A percentile compares a stretch with the other conserved stretches of the same genome.
phyloP scores from a whole-genome alignment of 352 stramenopile species.

The Phytophthora pisi region DNA sequence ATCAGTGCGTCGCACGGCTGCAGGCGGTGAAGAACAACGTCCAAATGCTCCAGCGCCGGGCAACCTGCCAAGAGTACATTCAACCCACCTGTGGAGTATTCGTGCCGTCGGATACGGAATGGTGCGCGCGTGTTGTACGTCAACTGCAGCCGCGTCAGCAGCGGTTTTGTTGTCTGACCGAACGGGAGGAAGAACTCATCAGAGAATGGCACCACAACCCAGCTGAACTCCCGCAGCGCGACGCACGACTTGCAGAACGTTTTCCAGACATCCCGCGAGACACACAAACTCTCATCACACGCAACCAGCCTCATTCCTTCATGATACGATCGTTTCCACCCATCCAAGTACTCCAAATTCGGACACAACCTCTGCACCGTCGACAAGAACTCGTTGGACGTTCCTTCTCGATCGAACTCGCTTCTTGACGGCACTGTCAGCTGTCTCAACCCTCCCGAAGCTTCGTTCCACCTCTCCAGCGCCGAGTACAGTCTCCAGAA shows the following conservation, averaged over 20 bases:
- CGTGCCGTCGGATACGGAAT: slow-evolving; percentile 54
- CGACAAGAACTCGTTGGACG: slow-evolving; percentile 43
- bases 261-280: slow-evolving; percentile 44
- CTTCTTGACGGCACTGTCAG: slow-evolving; percentile 43
- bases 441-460: slow-evolving; percentile 37
- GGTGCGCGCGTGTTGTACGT: slow-evolving; percentile 58
- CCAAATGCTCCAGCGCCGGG: slow-evolving; percentile 39
- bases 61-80: slow-evolving; percentile 41
- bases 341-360: slow-evolving; percentile 63
- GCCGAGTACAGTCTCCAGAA: slow-evolving; percentile 40
- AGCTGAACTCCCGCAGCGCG: slow-evolving; percentile 63
- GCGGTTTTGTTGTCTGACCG: slow-evolving; percentile 38
- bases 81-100: slow-evolving; percentile 52
- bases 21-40: slow-evolving; percentile 55
- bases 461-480: slow-evolving; percentile 37
- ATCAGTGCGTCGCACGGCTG: slow-evolving; percentile 52
- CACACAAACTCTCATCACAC: slow-evolving; percentile 45
- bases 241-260: slow-evolving; percentile 49
- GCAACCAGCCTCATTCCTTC: slow-evolving; percentile 42
- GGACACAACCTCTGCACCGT: slow-evolving; percentile 46
- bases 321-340: slow-evolving; percentile 64
- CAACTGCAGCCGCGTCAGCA: slow-evolving; percentile 49
- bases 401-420: slow-evolving; percentile 38
- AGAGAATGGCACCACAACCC: slow-evolving; percentile 69
- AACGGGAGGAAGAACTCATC: slow-evolving; percentile 74